A percentile compares a stretch with the other conserved stretches of the same genome.
Conservation (phyloP, 768 basidiomycete species). For the Auricularia auricula-judae region DNA sequence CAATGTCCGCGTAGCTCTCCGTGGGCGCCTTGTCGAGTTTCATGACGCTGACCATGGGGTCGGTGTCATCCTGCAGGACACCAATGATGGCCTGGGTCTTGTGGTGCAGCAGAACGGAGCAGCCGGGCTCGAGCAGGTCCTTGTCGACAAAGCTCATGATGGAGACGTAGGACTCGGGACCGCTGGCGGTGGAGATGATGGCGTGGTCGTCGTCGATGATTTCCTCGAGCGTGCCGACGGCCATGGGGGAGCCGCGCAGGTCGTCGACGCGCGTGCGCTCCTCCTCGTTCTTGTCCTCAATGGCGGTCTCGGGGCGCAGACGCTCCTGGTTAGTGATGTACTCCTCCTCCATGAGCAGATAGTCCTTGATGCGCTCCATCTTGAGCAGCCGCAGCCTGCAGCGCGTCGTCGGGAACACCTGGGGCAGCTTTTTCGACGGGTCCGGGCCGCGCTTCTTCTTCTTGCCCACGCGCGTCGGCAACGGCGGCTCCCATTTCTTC, state of each 20-base stretch:
- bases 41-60: slow-evolving; percentile 97
- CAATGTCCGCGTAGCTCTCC: slow-evolving; percentile 97
- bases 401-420: slow-evolving; percentile 88
- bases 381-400: slow-evolving; percentile 93
- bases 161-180: slow-evolving; percentile 93
- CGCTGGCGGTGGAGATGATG: slow-evolving; percentile 90
- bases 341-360: slow-evolving; percentile 89
- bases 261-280: slow-evolving; percentile 91
- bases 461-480: slow-evolving; percentile 94
- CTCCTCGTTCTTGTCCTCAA: slow-evolving; percentile 94
- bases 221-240: slow-evolving; percentile 96
- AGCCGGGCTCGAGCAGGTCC: slow-evolving; percentile 91
- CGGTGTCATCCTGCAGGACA: slow-evolving; percentile 87
- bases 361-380: slow-evolving; percentile 97
- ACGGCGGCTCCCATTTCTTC: slow-evolving; percentile 98
- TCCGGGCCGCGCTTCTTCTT: slow-evolving; percentile 94
- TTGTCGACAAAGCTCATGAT: slow-evolving; percentile 99
- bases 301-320: slow-evolving; percentile 73
- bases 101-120: slow-evolving; percentile 90
- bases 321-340: slow-evolving; percentile 89
- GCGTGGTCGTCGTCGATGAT: slow-evolving; percentile 98
- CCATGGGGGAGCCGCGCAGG: slow-evolving; percentile 90
- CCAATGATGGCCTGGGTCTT: slow-evolving; percentile 93
- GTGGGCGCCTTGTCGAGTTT: slow-evolving; percentile 98
- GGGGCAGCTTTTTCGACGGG: slow-evolving; percentile 79